Conservation (phyloP, 2,329 filamentous ascomycete species). For the Sclerotinia spermophila region DNA sequence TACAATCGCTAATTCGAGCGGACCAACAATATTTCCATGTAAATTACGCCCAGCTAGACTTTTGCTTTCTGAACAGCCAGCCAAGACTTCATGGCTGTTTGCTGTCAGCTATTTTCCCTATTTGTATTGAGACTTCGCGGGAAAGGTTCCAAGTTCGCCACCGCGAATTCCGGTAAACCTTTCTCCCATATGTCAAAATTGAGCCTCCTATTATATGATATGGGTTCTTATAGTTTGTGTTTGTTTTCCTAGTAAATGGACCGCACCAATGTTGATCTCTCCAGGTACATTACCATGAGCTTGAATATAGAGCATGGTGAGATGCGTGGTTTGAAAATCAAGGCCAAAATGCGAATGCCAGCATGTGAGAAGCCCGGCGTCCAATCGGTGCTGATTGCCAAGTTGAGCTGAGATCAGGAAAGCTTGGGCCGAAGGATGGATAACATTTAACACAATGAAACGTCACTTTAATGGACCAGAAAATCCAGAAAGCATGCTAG, state of each 20-base stretch:
- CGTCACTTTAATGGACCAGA: background rate
- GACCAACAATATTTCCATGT: background rate
- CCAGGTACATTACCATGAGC: background rate
- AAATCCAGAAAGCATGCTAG: background rate
- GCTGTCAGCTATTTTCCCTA: slow-evolving; percentile 3
- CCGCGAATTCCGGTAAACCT: background rate
- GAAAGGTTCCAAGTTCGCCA: background rate
- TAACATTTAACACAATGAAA: background rate
- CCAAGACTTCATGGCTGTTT: slow-evolving; percentile 9
- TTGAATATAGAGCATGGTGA: background rate
- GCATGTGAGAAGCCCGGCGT: background rate
- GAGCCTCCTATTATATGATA: background rate
- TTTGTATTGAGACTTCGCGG: background rate
- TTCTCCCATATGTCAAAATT: background rate
- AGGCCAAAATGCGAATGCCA: background rate
- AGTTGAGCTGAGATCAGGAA: slow-evolving; percentile 5
- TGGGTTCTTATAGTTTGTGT: background rate
- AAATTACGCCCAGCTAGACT: background rate
- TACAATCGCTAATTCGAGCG: slow-evolving; percentile 6
- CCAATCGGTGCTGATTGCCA: slow-evolving; percentile 6
- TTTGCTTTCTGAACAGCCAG: background rate
- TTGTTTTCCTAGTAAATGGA: background rate
- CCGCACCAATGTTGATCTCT: background rate
- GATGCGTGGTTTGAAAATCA: background rate
- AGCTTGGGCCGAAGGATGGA: background rate